A percentile compares a stretch with the other conserved stretches of the same genome.
phyloP scores from a whole-genome alignment of 2,329 filamentous ascomycete species.

The Penicillium digitatum region DNA sequence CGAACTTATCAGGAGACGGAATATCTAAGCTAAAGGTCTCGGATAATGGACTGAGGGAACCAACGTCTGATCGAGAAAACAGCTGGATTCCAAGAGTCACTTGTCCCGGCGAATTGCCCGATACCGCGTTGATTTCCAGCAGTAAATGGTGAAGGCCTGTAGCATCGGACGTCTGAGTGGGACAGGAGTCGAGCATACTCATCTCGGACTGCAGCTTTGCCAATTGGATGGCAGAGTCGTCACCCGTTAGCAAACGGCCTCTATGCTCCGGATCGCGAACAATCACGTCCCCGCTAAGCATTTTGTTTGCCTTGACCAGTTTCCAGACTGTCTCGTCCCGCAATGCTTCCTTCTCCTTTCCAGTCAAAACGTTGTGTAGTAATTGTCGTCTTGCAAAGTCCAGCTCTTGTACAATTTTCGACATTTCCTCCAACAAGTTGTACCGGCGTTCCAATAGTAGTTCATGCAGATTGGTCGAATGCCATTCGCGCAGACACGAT shows the following conservation, averaged over 20 bases:
- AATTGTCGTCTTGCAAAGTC: slow-evolving; percentile 85
- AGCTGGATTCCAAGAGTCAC: slow-evolving; percentile 75
- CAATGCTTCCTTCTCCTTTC: slow-evolving; percentile 72
- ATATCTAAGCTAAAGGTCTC: slow-evolving; percentile 80
- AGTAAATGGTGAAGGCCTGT: slow-evolving; percentile 73
- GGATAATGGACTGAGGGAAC: slow-evolving; percentile 64
- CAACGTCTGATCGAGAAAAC: slow-evolving; percentile 65
- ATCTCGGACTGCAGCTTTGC: slow-evolving; percentile 91
- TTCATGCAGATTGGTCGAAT: slow-evolving; percentile 93
- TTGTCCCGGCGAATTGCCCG: slow-evolving; percentile 69
- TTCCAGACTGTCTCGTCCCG: slow-evolving; percentile 95
- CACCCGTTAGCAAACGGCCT: slow-evolving; percentile 80
- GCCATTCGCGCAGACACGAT: slow-evolving; percentile 95
- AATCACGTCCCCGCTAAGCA: slow-evolving; percentile 89
- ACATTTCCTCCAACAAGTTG: slow-evolving; percentile 72
- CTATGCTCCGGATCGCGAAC: slow-evolving; percentile 81
- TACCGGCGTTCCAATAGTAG: slow-evolving; percentile 81
- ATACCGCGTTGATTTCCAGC: slow-evolving; percentile 78
- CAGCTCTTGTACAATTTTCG: slow-evolving; percentile 73
- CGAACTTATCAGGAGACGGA: slow-evolving; percentile 67
- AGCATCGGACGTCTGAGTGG: slow-evolving; percentile 62
- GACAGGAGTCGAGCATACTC: slow-evolving; percentile 85
- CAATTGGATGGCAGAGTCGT: slow-evolving; percentile 89
- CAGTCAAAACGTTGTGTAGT: slow-evolving; percentile 87
- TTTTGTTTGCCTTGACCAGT: slow-evolving; percentile 86